A percentile compares a stretch with the other conserved stretches of the same genome.
phyloP scores from a whole-genome alignment of 768 basidiomycete genomes.

The Lactifluus subvellereus region DNA sequence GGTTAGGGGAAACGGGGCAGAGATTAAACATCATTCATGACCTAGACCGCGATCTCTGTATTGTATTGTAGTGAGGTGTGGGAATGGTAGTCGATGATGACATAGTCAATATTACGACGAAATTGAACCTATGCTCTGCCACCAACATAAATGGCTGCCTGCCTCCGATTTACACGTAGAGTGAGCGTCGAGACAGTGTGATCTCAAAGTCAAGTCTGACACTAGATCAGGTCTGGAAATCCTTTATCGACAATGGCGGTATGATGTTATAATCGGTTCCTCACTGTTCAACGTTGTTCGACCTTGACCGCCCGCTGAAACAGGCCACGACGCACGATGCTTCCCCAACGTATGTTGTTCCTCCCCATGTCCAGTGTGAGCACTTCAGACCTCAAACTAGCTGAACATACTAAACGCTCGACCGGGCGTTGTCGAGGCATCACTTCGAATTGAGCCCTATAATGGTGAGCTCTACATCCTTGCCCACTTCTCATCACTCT shows the following conservation, averaged over 20 bases:
- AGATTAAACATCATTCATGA: constrained; percentile 39
- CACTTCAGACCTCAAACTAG: constrained; percentile 33
- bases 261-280: constrained; percentile 3
- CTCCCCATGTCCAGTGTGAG: not conserved
- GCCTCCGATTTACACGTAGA: constrained; percentile 61
- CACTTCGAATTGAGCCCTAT: constrained; percentile 66
- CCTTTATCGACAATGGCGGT: constrained; percentile 74
- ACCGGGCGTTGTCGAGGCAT: constrained; percentile 68
- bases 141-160: constrained; percentile 56
- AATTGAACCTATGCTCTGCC: not conserved
- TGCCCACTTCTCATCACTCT: not conserved
- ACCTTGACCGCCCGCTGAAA: constrained; percentile 3
- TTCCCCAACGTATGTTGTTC: constrained; percentile 62
- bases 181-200: constrained; percentile 33
- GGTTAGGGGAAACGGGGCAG: constrained; percentile 84
- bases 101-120: not conserved
- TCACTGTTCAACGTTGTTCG: constrained; percentile 3
- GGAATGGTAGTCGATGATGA: constrained; percentile 16
- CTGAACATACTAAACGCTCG: constrained; percentile 56
- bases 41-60: constrained; percentile 21
- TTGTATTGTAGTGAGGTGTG: constrained; percentile 18
- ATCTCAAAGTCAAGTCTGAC: not conserved
- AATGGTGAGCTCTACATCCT: constrained; percentile 46
- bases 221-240: constrained; percentile 65
- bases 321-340: constrained; percentile 76